Evolutionary conservation across 257 asterid species (phyloP), one percentile per base, ranked within the genome.

Genomic region (Gentiana dahurica): DNA sequence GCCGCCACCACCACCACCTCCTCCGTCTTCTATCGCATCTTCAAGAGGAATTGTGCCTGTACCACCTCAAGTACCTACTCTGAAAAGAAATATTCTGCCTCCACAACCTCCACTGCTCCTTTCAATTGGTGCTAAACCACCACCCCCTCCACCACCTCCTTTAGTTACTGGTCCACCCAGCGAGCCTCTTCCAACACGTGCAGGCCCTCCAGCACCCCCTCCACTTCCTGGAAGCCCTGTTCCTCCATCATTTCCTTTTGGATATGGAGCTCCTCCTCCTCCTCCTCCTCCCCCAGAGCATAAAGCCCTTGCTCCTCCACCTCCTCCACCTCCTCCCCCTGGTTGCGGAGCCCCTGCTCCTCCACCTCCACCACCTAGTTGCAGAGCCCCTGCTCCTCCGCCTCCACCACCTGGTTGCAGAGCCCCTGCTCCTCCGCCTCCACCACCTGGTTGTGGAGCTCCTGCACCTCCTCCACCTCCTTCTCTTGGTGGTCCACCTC

Each of bases 111-210:
- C 77, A 8, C 75, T 81, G 9, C 75, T 76, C 6, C 68, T 39
- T 7, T 62, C 60, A 39, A 64, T 3, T 55, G 15, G 34, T 13
- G 24, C 68, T 39, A 68, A 78, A 36, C 65, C 68, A 1, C 62
- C 86, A 2, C 85, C 85, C 4, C 87, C 66, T 2, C 45, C 65
- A 24, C 62, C 66, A 1, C 64, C 67, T 36, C 38, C 13, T 37
- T 39, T 65, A 55, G 65, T 71, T 63, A 76, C 36, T 59, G 36
- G 60, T 45, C 49, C 84, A 6, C 78, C 90, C 4, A 80, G 77
- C 24, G 87, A 79, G 38, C 84, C 86, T 32, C 83, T 84, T 9
- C 81, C 81, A 53, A 79, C 76, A 63, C 73, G 75, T 51, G 69
- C 34, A 24, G 82, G 24, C 24, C 24, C 81, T 60, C 84, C 87